Conservation (phyloP, 1,139 yeast genomes). For the Yamadazyma conglobata region DNA sequence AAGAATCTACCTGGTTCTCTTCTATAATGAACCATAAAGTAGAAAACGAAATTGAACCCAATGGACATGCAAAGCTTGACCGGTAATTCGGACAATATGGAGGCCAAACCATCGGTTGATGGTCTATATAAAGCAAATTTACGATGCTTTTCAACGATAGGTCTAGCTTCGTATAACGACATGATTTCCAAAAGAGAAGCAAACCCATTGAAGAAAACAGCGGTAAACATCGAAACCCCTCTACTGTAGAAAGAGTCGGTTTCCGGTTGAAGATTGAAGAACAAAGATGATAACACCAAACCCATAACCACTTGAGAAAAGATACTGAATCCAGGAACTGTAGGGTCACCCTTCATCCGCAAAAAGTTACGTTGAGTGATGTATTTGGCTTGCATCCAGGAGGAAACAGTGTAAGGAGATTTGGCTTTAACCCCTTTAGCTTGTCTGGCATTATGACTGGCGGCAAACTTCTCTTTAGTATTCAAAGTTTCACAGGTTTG, state of each 20-base stretch:
- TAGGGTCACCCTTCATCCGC: slow-evolving; percentile 62
- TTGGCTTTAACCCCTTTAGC: slow-evolving; percentile 48
- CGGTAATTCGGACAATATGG: slow-evolving; percentile 55
- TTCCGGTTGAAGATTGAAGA: slow-evolving; percentile 51
- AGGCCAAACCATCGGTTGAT: slow-evolving; percentile 60
- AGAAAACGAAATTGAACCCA: slow-evolving; percentile 44
- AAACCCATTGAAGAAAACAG: slow-evolving; percentile 75
- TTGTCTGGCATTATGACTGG: slow-evolving; percentile 56
- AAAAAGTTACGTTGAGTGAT: slow-evolving; percentile 57
- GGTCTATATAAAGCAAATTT: slow-evolving; percentile 64
- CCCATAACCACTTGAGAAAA: slow-evolving; percentile 66
- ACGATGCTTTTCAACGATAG: slow-evolving; percentile 76
- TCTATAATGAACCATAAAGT: slow-evolving; percentile 55
- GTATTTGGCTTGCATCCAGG: slow-evolving; percentile 59
- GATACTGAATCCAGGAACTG: slow-evolving; percentile 56
- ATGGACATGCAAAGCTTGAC: slow-evolving; percentile 44
- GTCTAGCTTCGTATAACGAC: slow-evolving; percentile 63
- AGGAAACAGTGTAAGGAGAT: slow-evolving; percentile 66
- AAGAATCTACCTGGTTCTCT: slow-evolving; percentile 57
- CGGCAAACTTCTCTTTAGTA: slow-evolving; percentile 24
- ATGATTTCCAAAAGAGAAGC: slow-evolving; percentile 70
- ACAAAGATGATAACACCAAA: slow-evolving; percentile 67
- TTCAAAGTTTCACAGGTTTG: slow-evolving; percentile 14
- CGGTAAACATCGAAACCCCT: slow-evolving; percentile 70
- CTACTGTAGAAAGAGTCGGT: slow-evolving; percentile 58